These are phyloP conservation scores for Ophiostoma ulmi DNA, from an alignment of 2,329 filamentous ascomycete species.

Conservation along the genomic window DNA sequence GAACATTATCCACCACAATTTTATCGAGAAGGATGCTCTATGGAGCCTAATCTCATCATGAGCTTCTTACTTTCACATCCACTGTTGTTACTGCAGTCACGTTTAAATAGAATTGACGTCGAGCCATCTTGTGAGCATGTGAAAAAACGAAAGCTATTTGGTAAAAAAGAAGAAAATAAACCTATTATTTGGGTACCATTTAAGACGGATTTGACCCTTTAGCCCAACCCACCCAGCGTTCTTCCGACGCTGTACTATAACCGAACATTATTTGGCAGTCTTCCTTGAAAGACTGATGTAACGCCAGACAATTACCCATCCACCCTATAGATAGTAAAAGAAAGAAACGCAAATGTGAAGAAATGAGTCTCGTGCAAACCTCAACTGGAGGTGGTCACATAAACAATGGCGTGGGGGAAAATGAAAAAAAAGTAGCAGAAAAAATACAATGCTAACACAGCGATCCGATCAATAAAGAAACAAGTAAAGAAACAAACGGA, in stretches of 20 bases:
- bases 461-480: neutral
- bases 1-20: slow-evolving; percentile 82
- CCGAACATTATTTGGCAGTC: neutral
- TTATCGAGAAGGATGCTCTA: slow-evolving; percentile 62
- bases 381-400: neutral
- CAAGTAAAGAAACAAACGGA: neutral
- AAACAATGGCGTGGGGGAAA: neutral
- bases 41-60: slow-evolving; percentile 57
- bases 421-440: neutral
- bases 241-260: neutral
- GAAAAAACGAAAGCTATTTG: neutral
- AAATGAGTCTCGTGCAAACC: neutral
- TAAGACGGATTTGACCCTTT: neutral
- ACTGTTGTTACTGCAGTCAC: neutral
- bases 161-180: no score
- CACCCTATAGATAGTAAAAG: neutral
- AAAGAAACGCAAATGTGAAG: neutral
- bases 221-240: neutral
- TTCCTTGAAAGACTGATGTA: neutral
- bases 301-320: neutral
- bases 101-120: neutral
- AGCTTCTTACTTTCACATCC: neutral
- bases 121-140: neutral
- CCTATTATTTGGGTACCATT: neutral
- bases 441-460: neutral